Percentiles rank a stretch among this genome's conserved stretches.
Evolutionary conservation across 805 yeast genomes (phyloP).

Genomic region (Candida quercuum): DNA sequence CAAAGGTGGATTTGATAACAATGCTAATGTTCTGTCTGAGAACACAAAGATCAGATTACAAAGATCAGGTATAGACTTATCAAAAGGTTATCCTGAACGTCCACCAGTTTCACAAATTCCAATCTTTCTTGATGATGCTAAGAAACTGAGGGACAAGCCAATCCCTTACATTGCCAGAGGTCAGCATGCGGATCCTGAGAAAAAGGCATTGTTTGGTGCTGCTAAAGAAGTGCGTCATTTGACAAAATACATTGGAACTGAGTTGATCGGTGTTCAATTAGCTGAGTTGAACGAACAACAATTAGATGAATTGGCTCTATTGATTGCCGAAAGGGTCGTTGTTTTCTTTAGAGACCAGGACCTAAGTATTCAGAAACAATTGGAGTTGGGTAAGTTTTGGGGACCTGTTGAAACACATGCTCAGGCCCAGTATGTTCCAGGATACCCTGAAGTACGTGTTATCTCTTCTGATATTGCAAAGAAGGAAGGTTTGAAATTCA

Average conservation of each 20-base stretch:
- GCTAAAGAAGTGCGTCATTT: conserved; percentile 36
- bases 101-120: conserved; percentile 35
- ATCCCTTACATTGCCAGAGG: conserved; percentile 32
- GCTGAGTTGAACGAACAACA: conserved; percentile 37
- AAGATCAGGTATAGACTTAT: conserved; percentile 30
- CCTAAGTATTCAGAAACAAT: conserved; percentile 13
- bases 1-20: conserved; percentile 11
- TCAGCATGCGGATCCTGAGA: conserved; percentile 35
- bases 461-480: conserved; percentile 19
- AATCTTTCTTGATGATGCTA: conserved; percentile 35
- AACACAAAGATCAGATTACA: conserved; percentile 26
- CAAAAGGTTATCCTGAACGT: conserved; percentile 35
- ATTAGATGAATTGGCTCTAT: conserved; percentile 41
- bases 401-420: conserved; percentile 37
- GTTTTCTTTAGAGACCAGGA: conserved; percentile 34
- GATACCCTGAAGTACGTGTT: conserved; percentile 28
- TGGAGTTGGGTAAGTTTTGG: conserved; percentile 11
- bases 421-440: conserved; percentile 28
- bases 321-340: conserved; percentile 43
- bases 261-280: conserved; percentile 41
- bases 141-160: conserved; percentile 27
- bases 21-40: conserved; percentile 18
- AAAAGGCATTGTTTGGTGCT: conserved; percentile 36
- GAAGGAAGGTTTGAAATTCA: conserved; percentile 17
- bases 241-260: conserved; percentile 45